Evolutionary conservation across 2,329 filamentous ascomycete genomes (phyloP), one percentile per base, ranked within the genome.

Genomic region (Teratosphaeria destructans): DNA sequence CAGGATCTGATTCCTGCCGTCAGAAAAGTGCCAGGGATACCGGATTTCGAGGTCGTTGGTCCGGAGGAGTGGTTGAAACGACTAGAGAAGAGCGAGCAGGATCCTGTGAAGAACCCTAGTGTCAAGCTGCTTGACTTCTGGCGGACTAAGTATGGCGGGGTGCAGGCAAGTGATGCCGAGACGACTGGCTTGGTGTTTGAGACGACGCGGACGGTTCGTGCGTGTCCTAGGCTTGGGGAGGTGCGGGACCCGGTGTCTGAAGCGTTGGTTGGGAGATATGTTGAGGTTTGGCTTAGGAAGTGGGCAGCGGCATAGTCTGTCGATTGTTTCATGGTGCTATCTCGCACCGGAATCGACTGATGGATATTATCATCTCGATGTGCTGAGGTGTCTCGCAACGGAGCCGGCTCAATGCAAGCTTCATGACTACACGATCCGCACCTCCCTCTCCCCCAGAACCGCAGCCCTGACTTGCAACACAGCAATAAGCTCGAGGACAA

Each of bases 381-480:
- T n/a, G 37, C 11, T 43, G 37, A 14, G 37, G 37, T 43, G 16
- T 43, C 37, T 14, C 11, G 37, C 37, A 43, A 14, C 1, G 3
- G 16, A 14, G 7, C 11, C 10, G 12, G 37, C 37, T 12, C 35
- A 10, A 39, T 12, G 16, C 35, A 39, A 14, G 11, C 12, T 16
- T n/a, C 5, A 5, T 43, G 37, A 43, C 29, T 57, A 61, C 5
- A 35, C 27, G 56, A 59, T 57, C 23, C 60, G 55, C 26, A 80
- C 73, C 63, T 81, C 78, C 52, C 55, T 59, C 49, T 73, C 73
- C 54, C 70, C 70, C 3, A 80, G 75, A 52, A 81, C 70, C 57
- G 76, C 77, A 5, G 78, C 78, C 37, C 78, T 68, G 1, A 79
- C 73, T 63, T 79, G 78, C 67, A 80, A 65, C 57, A 80, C 68